Percentiles rank a stretch among this genome's conserved stretches.
Evolutionary conservation across 176 grass and related monocot species (phyloP).

Genomic region (Ensete ventricosum): DNA sequence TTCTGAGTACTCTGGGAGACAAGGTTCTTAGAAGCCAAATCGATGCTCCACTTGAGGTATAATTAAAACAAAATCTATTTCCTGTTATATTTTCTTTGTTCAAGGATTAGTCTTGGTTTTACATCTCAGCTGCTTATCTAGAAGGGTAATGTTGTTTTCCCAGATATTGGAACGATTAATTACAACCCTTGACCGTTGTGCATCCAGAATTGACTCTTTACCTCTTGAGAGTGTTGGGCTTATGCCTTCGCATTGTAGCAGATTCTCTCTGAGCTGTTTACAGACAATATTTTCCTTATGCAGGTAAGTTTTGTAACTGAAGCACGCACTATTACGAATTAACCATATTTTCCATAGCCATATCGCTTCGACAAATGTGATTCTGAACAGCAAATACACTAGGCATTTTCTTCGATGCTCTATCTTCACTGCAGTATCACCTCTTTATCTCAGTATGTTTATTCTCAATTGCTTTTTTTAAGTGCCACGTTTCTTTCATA

Average conservation of each 20-base stretch:
- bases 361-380: not conserved
- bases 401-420: not conserved
- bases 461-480: no score
- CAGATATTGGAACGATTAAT: constrained; percentile 92
- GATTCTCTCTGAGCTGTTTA: constrained; percentile 90
- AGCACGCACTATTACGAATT: not conserved
- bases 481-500: no score
- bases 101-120: not conserved
- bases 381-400: not conserved
- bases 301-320: constrained; percentile 37
- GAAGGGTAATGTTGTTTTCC: constrained; percentile 13
- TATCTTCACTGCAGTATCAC: no score
- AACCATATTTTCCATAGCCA: not conserved
- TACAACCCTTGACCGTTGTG: constrained; percentile 86
- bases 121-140: constrained; percentile 7
- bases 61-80: constrained; percentile 10
- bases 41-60: constrained; percentile 80
- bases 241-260: constrained; percentile 81
- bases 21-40: constrained; percentile 67
- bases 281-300: constrained; percentile 94
- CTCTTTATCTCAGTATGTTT: no score
- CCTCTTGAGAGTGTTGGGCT: constrained; percentile 85
- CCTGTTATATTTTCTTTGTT: constrained; percentile 15
- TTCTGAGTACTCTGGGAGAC: constrained; percentile 68
- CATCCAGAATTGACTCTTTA: constrained; percentile 87